Percentiles rank a stretch among this genome's conserved stretches.
phyloP scores from a whole-genome alignment of 257 asterid species.

The Solanum corneliomulleri region DNA sequence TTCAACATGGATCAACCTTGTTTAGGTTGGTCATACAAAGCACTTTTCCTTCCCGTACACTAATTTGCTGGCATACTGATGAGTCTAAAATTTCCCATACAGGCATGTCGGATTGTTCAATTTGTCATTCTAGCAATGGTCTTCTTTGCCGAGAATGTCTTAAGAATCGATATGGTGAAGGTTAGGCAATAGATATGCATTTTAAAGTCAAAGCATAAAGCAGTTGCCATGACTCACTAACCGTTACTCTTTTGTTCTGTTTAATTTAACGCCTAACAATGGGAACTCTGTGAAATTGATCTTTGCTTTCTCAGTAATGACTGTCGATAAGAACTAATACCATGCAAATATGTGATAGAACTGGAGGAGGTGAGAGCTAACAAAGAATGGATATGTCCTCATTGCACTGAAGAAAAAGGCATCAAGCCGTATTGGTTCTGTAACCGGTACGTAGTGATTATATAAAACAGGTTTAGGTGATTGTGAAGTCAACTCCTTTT shows the following conservation, averaged over 20 bases:
- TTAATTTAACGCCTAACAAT: not conserved
- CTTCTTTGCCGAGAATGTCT: conserved; percentile 79
- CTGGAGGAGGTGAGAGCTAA: conserved; percentile 62
- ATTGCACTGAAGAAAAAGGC: conserved; percentile 57
- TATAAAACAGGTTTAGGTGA: not conserved
- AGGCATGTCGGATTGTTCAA: conserved; percentile 90
- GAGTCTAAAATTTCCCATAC: conserved; percentile 2
- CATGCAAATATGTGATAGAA: conserved; percentile 21
- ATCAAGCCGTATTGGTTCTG: conserved; percentile 77
- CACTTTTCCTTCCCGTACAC: not conserved
- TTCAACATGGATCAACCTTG: conserved; percentile 56
- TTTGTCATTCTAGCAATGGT: conserved; percentile 67
- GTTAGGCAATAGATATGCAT: conserved; percentile 21
- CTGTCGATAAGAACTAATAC: not conserved
- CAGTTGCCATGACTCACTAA: not conserved
- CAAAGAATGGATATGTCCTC: conserved; percentile 71
- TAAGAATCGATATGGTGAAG: conserved; percentile 77
- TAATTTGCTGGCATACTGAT: conserved; percentile 25
- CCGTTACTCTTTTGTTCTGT: not conserved
- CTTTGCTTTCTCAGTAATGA: not conserved
- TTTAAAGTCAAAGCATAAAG: not conserved
- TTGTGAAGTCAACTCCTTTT: not conserved
- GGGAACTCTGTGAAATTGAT: not conserved
- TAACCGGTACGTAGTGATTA: conserved; percentile 42
- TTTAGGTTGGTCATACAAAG: conserved; percentile 32